Evolutionary conservation across 108 stramenopile genomes (phyloP), one percentile per base, ranked within the genome.

Genomic region (Mediolabrus comicus): DNA sequence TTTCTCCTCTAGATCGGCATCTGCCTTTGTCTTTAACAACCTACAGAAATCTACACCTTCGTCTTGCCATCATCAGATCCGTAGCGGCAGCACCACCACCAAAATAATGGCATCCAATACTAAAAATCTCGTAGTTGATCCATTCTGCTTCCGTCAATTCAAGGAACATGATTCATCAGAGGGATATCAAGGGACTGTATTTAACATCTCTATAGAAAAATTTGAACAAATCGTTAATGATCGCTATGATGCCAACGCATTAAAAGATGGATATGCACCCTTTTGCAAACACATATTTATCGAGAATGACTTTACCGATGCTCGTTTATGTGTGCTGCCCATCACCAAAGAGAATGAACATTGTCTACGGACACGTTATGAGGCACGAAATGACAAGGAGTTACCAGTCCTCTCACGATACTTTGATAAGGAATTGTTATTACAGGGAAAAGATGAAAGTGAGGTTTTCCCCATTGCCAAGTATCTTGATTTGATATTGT

Each of bases 281-380:
- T 99, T 99, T 71, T 99, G 98, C 83, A 99, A 99, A 83, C 98
- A 99, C 64, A 27, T 99, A 4, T 99, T 99, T 67, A 46, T 99
- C 28, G 70, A 73, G n/a, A 96, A 96, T 66, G 85, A 89, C 62
- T 92, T 95, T 79, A 79, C 88, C 36, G 72, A 86, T 59, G 94
- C 88, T 6, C 30, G 67, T 12, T 84, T 89, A 55, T 91, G 91
- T 54, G 89, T 91, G 1, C 19, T 94, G 49, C 82, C 87, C 3
- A 92, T 97, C 55, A 95, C 87, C 13, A 30, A 62, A 10, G 94
- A 89, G 13, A 97, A 96, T 74, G 85, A 92, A 72, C 72, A 74
- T 41, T 80, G 89, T 35, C 70, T 98, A 11, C 83, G 95, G 19
- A 84, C 86, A 29, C 82, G 72, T 39, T 98, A 98, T 76, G 94